A percentile compares a stretch with the other conserved stretches of the same genome.
These are phyloP conservation scores for Suillus subalutaceus DNA, from an alignment of 768 basidiomycete genomes.

Conservation along the genomic window DNA sequence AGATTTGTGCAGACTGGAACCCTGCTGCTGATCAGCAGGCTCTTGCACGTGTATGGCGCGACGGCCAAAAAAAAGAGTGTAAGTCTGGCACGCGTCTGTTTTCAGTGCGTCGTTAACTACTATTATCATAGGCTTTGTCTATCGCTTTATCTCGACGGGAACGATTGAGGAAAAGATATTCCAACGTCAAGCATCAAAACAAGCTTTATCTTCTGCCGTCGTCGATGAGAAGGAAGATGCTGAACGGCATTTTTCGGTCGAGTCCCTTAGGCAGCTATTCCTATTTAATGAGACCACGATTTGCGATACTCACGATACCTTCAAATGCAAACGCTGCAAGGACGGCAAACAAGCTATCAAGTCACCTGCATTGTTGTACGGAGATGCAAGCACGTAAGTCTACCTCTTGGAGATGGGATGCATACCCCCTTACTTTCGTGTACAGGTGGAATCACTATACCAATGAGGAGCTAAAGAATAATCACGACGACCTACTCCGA, in stretches of 20 bases:
- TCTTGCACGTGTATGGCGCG: conserved; percentile 97
- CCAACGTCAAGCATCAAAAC: conserved; percentile 95
- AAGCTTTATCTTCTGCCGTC: conserved; percentile 95
- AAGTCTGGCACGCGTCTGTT: conserved; percentile 28
- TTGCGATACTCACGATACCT: conserved; percentile 97
- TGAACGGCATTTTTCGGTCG: conserved; percentile 92
- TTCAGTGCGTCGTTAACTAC: not conserved
- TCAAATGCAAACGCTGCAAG: conserved; percentile 93
- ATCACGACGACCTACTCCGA: conserved; percentile 93
- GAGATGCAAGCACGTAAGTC: conserved; percentile 95
- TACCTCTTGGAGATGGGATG: conserved; percentile 5
- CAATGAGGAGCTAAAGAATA: conserved; percentile 82
- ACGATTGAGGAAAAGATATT: conserved; percentile 99
- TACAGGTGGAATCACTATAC: conserved; percentile 97
- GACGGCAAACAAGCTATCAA: conserved; percentile 84
- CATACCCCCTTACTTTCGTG: conserved; percentile 7
- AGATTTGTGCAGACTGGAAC: conserved; percentile 80
- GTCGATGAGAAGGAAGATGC: conserved; percentile 97
- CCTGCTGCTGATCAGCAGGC: conserved; percentile 99
- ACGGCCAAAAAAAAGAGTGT: conserved; percentile 99
- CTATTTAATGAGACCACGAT: conserved; percentile 83
- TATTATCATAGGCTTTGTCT: conserved; percentile 79
- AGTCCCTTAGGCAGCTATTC: conserved; percentile 89
- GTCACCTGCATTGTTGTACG: conserved; percentile 85
- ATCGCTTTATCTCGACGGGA: conserved; percentile 95